Evolutionary conservation across 176 grass and related monocot genomes (phyloP).

Genomic region (Phragmites australis): DNA sequence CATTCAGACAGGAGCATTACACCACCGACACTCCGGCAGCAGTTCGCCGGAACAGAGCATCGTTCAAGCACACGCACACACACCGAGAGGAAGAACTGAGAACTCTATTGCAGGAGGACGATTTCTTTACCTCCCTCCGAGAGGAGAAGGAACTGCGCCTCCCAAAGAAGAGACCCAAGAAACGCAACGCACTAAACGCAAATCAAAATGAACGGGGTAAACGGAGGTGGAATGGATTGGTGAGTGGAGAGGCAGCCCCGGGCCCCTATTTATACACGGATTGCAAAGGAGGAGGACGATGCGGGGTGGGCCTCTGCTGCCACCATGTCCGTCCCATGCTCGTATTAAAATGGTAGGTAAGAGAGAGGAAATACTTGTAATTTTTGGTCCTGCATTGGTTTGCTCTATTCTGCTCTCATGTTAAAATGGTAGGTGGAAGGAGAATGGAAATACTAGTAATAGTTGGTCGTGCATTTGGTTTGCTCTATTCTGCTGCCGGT

Average conservation of each 20-base stretch:
- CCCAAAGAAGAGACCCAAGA: neutral
- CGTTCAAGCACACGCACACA: neutral
- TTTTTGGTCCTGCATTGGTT: neutral
- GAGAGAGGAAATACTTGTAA: neutral
- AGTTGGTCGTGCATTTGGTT: neutral
- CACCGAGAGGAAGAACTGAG: neutral
- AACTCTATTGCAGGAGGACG: conserved; percentile 10
- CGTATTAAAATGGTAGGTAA: conserved; percentile 14
- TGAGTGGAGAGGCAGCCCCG: conserved; percentile 13
- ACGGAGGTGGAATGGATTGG: conserved; percentile 47
- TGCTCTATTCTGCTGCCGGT: neutral
- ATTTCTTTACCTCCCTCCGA: conserved; percentile 34
- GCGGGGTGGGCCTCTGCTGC: neutral
- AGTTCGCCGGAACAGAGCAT: conserved; percentile 8
- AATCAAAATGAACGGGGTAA: conserved; percentile 42
- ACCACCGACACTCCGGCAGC: neutral
- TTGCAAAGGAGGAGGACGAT: neutral
- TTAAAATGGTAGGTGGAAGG: conserved; percentile 18
- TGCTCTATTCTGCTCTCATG: neutral
- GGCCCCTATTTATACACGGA: conserved; percentile 47
- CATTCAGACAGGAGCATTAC: neutral
- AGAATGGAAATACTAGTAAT: neutral
- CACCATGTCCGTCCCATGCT: neutral
- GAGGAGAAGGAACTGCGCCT: neutral
- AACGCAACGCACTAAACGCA: conserved; percentile 39